Evolutionary conservation across 805 yeast species (phyloP), one percentile per base, ranked within the genome.

Genomic region (Hanseniaspora nectarophila): DNA sequence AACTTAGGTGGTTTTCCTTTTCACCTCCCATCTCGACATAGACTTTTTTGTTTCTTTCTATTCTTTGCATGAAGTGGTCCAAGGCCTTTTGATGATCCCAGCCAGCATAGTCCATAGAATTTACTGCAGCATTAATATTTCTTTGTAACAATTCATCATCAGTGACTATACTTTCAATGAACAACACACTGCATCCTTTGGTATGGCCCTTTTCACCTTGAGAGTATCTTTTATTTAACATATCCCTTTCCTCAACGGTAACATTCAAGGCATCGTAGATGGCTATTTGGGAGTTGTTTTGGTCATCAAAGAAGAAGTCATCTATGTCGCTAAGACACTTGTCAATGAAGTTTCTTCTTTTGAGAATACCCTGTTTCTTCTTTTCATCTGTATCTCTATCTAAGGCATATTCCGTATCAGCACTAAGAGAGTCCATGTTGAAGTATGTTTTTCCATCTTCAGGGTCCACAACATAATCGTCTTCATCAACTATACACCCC

Each of bases 241-340:
- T 75, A 7, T 72, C 60, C 58, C 99, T 74, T 58, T 82, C 83
- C 47, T 74, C 72, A 20, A 82, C 77, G 45, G 82, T 69, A 5
- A 92, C 95, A 64, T 92, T 92, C 47, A 92, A 84, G 0, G 97
- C 97, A 67, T 92, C 99, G 66, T 85, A 92, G 21, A 92, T 85
- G 5, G 95, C 98, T 31, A 92, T 86, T 68, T 92, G 98, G 10
- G 97, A 97, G 61, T 78, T 78, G 56, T 81, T 86, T 15, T 42
- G 44, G 28, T 75, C 74, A 56, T 77, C 75, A 65, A 86, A 87
- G 26, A 51, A 51, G 60, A 85, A 88, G 23, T 71, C 69, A 52
- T 75, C 63, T 64, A 90, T 80, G 62, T 87, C 97, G 44, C 68
- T 68, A 35, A 84, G 64, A 59, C 94, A 86, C 37, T 76, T 74